Evolutionary conservation across 2,329 filamentous ascomycete species (phyloP), one percentile per base, ranked within the genome.

Genomic region (Aschersonia sp.): DNA sequence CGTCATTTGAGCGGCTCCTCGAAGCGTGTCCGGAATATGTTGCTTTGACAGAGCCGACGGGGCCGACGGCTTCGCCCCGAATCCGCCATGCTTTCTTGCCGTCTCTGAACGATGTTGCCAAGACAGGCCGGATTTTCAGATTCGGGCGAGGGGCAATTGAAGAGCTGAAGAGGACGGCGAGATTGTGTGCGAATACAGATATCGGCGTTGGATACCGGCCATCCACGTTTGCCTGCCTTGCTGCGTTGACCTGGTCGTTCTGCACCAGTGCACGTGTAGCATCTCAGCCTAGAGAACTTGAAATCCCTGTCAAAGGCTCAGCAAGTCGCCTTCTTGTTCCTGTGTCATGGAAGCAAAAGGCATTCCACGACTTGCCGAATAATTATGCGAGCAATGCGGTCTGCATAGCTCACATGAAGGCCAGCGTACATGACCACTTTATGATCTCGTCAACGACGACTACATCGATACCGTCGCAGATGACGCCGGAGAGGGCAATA

Each of bases 301-400:
- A 43, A 6, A 43, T 4, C n/a, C 9, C 29, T 30, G 29, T 7
- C 20, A 5, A 31, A 30, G 43, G 20, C 9, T 45, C 43, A 4
- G 43, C 12, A 5, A 56, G 62, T 4, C 56, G 56, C 45, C 51
- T 70, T 43, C 62, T 66, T 54, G 66, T 67, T 41, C 67, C 67
- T 46, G 66, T 67, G 4, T 68, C 68, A 52, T 71, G 67, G 67
- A 58, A 61, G 42, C 53, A 54, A 43, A 60, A 66, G 29, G 64
- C 64, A 0, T 66, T 67, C 47, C 47, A 5, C 10, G 49, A 57
- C 7, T 51, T 51, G 7, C 54, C 59, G 12, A 56, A 58, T 5
- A 51, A 49, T 5, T 69, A 70, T 53, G 66, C 64, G 50, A 67
- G 68, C 45, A 71, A 70, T 47, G 65, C 67, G 1, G 66, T 66